These are phyloP conservation scores for Candida freyschussii DNA, from an alignment of 1,139 yeast species.

Conservation along the genomic window DNA sequence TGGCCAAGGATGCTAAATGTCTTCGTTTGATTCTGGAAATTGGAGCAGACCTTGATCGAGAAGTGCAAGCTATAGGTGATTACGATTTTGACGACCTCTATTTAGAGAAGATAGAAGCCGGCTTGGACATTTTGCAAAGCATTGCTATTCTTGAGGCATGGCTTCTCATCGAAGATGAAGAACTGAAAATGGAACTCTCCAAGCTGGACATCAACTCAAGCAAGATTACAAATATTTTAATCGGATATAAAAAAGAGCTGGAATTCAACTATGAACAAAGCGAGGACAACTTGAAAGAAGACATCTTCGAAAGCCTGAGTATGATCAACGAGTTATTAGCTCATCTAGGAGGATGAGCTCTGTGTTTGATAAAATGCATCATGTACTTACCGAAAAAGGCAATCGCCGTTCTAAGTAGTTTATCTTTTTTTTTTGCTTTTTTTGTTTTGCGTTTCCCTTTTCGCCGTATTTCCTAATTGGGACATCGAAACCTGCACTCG, in stretches of 20 bases:
- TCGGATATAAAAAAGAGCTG: slow-evolving; percentile 10
- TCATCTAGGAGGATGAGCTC: too few species aligned
- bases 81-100: slow-evolving; percentile 14
- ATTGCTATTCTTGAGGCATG: slow-evolving; percentile 12
- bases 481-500: too few species aligned
- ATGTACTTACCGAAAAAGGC: too few species aligned
- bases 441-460: too few species aligned
- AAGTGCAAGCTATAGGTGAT: slow-evolving; percentile 2
- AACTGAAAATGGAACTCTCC: slow-evolving; percentile 7
- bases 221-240: slow-evolving; percentile 1
- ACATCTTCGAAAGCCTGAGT: slow-evolving; percentile 6
- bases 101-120: slow-evolving; percentile 16
- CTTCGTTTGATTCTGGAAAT: slow-evolving; percentile 6
- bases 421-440: too few species aligned
- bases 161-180: slow-evolving; percentile 17
- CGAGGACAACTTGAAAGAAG: slow-evolving; percentile 3
- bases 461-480: too few species aligned
- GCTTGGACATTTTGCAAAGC: slow-evolving; percentile 13
- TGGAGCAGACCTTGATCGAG: slow-evolving; percentile 1
- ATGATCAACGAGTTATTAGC: slow-evolving; percentile 11
- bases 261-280: slow-evolving; percentile 9
- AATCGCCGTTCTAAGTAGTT: too few species aligned
- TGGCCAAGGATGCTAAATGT: slow-evolving; percentile 12
- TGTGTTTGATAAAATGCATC: too few species aligned
- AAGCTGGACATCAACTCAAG: slow-evolving; percentile 1